Percentiles rank a stretch among this genome's conserved stretches.
Evolutionary conservation across 148 eudicot genomes (phyloP).

Genomic region (Fagopyrum homotropicum): DNA sequence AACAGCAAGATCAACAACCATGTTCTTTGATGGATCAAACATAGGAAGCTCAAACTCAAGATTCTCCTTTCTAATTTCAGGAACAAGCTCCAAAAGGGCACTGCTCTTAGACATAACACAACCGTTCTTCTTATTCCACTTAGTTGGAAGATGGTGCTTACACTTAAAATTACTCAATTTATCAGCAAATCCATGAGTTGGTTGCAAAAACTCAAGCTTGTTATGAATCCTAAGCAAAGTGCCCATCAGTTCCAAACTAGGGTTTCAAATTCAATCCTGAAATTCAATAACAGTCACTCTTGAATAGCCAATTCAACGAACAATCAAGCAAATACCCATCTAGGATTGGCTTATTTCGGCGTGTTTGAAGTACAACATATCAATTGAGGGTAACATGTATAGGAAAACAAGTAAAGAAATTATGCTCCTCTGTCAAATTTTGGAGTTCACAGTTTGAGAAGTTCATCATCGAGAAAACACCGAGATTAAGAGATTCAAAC

Average conservation of each 20-base stretch:
- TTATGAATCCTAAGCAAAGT: conserved; percentile 67
- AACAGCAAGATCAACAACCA: conserved; percentile 68
- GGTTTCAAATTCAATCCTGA: conserved; percentile 13
- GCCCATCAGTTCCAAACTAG: conserved; percentile 38
- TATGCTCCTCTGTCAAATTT: neutral
- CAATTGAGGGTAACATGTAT: neutral
- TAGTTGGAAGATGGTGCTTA: conserved; percentile 22
- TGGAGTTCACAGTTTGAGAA: neutral
- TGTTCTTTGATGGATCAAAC: conserved; percentile 76
- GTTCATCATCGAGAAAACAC: neutral
- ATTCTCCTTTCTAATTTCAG: conserved; percentile 75
- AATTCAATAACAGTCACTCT: conserved; percentile 10
- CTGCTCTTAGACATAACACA: conserved; percentile 43
- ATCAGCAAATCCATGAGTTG: conserved; percentile 49
- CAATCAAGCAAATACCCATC: conserved; percentile 1
- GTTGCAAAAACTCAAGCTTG: conserved; percentile 70
- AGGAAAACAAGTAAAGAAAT: neutral
- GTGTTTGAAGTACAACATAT: neutral
- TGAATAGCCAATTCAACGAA: conserved; percentile 4
- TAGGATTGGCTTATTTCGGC: neutral
- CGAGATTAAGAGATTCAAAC: neutral
- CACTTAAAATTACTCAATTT: conserved; percentile 41
- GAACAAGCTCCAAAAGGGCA: conserved; percentile 85
- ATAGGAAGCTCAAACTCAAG: conserved; percentile 90
- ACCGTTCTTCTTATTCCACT: conserved; percentile 23